Conservation (phyloP, 495 filamentous ascomycete genomes). For the Talaromyces trachyspermus region DNA sequence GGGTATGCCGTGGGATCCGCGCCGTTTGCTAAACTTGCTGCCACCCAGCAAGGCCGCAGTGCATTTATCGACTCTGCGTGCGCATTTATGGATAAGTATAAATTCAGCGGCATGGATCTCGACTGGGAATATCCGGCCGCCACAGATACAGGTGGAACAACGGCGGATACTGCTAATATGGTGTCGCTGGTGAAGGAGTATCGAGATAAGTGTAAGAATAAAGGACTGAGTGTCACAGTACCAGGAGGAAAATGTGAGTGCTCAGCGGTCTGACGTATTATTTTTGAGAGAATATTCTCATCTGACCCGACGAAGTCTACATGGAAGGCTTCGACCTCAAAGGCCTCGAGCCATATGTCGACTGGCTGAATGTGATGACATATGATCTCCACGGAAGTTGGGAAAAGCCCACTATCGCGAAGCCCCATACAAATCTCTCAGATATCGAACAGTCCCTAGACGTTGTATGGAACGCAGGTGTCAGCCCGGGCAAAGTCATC, state of each 20-base stretch:
- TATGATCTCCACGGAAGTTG: slow-evolving; percentile 21
- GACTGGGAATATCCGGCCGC: slow-evolving; percentile 26
- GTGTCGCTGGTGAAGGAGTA: slow-evolving; percentile 15
- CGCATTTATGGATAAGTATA: slow-evolving; percentile 34
- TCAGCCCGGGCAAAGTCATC: slow-evolving; percentile 34
- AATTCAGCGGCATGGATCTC: slow-evolving; percentile 21
- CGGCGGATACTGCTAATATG: slow-evolving; percentile 17
- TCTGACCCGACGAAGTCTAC: slow-evolving; percentile 18
- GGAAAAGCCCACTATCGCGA: slow-evolving; percentile 12
- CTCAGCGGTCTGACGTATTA: not conserved
- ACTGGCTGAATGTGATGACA: slow-evolving; percentile 26
- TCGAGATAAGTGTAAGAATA: slow-evolving; percentile 4
- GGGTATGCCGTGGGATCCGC: slow-evolving; percentile 23
- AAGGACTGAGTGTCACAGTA: slow-evolving; percentile 8
- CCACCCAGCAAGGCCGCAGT: slow-evolving; percentile 15
- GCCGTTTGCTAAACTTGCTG: slow-evolving; percentile 12
- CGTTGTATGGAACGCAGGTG: slow-evolving; percentile 42
- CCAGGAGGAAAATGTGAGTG: slow-evolving; percentile 9
- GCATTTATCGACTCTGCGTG: slow-evolving; percentile 29
- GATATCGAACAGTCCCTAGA: slow-evolving; percentile 10
- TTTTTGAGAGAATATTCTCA: not conserved
- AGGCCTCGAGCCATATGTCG: slow-evolving; percentile 21
- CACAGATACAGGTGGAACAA: slow-evolving; percentile 18
- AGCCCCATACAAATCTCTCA: slow-evolving; percentile 6
- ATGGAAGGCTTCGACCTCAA: slow-evolving; percentile 39